Conservation (phyloP, 495 filamentous ascomycete species). For the Glutinoglossum americanum region DNA sequence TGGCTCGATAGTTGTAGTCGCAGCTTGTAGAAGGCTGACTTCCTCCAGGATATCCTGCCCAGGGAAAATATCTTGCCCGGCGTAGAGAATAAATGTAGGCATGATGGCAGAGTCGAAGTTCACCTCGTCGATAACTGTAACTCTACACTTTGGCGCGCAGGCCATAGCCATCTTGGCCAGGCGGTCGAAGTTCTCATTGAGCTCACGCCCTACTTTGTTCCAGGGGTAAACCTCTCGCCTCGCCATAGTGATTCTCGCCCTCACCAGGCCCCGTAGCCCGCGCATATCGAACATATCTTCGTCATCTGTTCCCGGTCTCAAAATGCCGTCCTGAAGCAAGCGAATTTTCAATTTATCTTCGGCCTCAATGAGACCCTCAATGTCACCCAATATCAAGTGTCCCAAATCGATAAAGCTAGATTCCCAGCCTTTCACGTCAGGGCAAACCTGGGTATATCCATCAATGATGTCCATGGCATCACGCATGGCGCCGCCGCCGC, state of each 20-base stretch:
- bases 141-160: background rate
- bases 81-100: too few species aligned
- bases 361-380: too few species aligned
- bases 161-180: background rate
- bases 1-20: too few species aligned
- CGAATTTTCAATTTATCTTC: too few species aligned
- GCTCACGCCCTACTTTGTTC: conserved; percentile 4
- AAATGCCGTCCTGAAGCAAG: conserved; percentile 4
- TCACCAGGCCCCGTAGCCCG: conserved; percentile 1
- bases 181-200: background rate
- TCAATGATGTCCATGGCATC: conserved; percentile 10
- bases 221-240: conserved; percentile 10
- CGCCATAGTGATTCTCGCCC: conserved; percentile 7
- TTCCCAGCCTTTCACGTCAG: background rate
- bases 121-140: too few species aligned
- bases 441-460: background rate
- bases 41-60: too few species aligned
- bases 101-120: too few species aligned
- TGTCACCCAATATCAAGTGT: too few species aligned
- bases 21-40: too few species aligned
- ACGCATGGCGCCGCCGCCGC: conserved; percentile 13
- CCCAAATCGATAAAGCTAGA: too few species aligned
- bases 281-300: background rate
- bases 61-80: too few species aligned
- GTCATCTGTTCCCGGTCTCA: background rate